Evolutionary conservation across 257 asterid genomes (phyloP).

Genomic region (Agastache rugosa): DNA sequence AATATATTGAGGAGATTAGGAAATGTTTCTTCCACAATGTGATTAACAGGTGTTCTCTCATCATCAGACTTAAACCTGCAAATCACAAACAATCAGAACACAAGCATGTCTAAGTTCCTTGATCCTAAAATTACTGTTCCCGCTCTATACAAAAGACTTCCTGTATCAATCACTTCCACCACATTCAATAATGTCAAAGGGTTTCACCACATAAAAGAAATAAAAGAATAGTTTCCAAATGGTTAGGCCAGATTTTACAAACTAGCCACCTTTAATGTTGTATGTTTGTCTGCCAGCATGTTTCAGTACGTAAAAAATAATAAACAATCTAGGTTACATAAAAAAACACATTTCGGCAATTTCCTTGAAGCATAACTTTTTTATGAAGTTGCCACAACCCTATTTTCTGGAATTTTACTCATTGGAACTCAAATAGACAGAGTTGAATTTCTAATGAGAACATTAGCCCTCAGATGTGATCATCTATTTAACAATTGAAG

Average conservation of each 20-base stretch:
- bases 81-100: conserved; percentile 36
- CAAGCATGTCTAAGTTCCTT: background rate
- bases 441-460: background rate
- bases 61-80: conserved; percentile 98
- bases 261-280: background rate
- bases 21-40: conserved; percentile 92
- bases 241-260: background rate
- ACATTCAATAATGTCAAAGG: conserved; percentile 17
- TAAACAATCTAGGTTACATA: background rate
- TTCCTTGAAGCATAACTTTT: background rate
- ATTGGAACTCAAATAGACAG: background rate
- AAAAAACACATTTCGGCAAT: background rate
- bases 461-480: too few relatives aligned
- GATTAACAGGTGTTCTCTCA: conserved; percentile 86
- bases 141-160: conserved; percentile 1
- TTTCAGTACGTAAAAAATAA: background rate
- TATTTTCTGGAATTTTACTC: background rate
- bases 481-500: background rate
- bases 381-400: background rate
- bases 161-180: conserved; percentile 22
- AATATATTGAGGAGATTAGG: conserved; percentile 83
- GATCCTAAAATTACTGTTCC: background rate
- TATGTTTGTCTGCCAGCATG: background rate
- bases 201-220: conserved; percentile 18
- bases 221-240: background rate